Percentiles rank a stretch among this genome's conserved stretches.
phyloP scores from a whole-genome alignment of 257 asterid species.

The Nicotiana paniculata region DNA sequence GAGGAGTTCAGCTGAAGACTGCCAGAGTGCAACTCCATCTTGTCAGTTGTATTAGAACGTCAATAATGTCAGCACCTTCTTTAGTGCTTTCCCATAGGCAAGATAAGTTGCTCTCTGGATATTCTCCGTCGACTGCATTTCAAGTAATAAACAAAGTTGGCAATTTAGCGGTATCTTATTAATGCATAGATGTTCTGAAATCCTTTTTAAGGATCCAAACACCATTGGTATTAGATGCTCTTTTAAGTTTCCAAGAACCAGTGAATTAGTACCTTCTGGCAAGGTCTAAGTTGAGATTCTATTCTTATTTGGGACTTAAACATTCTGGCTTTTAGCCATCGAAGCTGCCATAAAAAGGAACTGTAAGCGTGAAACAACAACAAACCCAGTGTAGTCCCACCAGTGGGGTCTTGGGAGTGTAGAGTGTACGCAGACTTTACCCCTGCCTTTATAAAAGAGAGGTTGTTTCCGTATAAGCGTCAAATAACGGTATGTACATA shows the following conservation, averaged over 20 bases:
- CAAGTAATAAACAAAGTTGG: conserved; percentile 17
- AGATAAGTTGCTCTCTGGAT: conserved; percentile 58
- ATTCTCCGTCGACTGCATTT: conserved; percentile 78
- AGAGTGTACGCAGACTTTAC: no score
- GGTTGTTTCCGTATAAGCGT: not conserved
- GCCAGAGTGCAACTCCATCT: conserved; percentile 79
- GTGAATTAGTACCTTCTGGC: no score
- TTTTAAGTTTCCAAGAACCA: no score
- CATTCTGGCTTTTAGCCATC: not conserved
- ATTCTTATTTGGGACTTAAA: no score
- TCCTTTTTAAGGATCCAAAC: no score
- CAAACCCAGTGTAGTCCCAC: no score
- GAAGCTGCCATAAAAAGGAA: not conserved
- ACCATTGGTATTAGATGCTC: no score
- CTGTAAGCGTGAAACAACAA: not conserved
- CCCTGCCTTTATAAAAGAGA: no score
- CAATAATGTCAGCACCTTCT: conserved; percentile 72
- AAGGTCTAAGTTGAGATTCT: no score
- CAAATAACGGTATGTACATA: not conserved
- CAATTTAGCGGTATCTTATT: no score
- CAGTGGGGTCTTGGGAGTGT: no score
- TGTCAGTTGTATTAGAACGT: conserved; percentile 67
- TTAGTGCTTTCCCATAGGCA: conserved; percentile 65
- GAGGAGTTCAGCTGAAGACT: conserved; percentile 49
- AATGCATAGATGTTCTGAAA: no score